Percentiles rank a stretch among this genome's conserved stretches.
Conservation (phyloP, 371 early-diverging fungal species). For the Syncephalastrum sp. region DNA sequence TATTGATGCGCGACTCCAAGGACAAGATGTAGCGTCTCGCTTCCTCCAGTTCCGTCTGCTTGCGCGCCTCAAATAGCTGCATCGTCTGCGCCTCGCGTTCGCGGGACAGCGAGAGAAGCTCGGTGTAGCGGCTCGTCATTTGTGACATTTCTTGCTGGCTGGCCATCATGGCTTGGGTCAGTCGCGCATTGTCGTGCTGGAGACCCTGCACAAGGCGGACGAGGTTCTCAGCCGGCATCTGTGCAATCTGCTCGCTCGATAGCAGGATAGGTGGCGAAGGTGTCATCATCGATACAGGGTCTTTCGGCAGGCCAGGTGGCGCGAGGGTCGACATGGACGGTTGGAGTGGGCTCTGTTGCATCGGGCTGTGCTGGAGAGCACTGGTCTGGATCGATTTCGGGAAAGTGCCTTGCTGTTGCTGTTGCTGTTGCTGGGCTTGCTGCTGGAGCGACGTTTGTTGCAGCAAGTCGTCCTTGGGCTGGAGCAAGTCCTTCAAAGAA, state of each 20-base stretch:
- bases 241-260: conserved; percentile 7
- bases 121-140: conserved; percentile 12
- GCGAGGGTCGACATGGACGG: too few species aligned
- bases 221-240: conserved; percentile 20
- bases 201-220: conserved; percentile 21
- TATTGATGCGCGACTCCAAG: conserved; percentile 29
- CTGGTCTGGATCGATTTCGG: background rate
- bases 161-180: conserved; percentile 12
- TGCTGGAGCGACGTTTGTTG: too few species aligned
- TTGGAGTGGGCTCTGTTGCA: too few species aligned
- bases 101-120: conserved; percentile 9
- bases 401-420: background rate
- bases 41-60: conserved; percentile 51
- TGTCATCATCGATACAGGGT: background rate
- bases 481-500: conserved; percentile 12
- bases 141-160: conserved; percentile 16
- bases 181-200: conserved; percentile 11
- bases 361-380: too few species aligned
- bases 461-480: conserved; percentile 1
- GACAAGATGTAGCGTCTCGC: conserved; percentile 41
- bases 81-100: conserved; percentile 14
- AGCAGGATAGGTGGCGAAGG: conserved; percentile 1
- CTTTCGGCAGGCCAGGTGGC: too few species aligned
- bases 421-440: background rate
- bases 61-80: conserved; percentile 37